phyloP scores from a whole-genome alignment of 331 rosid genomes.

The Rosa hybrid region DNA sequence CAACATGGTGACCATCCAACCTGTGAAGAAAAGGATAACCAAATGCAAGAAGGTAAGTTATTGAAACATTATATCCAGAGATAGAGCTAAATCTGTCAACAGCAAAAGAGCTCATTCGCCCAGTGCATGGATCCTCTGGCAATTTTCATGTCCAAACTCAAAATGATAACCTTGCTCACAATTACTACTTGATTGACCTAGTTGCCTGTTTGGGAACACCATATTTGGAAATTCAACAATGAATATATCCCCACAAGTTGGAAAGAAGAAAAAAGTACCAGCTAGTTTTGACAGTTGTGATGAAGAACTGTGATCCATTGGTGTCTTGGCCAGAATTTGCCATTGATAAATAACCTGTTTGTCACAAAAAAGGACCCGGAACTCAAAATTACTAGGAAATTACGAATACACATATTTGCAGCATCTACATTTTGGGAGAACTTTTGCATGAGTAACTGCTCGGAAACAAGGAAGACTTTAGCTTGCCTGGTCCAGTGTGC shows the following conservation, averaged over 20 bases:
- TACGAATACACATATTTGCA: background rate
- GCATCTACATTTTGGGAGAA: background rate
- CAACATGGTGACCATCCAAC: slow-evolving; percentile 90
- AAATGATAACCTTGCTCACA: background rate
- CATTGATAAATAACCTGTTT: slow-evolving; percentile 76
- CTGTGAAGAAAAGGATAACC: slow-evolving; percentile 34
- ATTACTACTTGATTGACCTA: background rate
- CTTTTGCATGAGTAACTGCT: slow-evolving; percentile 5
- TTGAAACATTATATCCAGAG: background rate
- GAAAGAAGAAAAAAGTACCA: slow-evolving; percentile 45
- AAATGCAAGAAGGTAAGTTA: slow-evolving; percentile 25
- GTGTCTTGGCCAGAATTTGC: slow-evolving; percentile 88
- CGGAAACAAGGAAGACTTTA: slow-evolving; percentile 1
- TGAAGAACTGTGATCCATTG: slow-evolving; percentile 92
- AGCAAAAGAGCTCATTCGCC: background rate
- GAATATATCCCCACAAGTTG: background rate
- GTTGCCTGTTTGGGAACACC: background rate
- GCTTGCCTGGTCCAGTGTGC: slow-evolving; percentile 83
- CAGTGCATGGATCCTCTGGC: background rate
- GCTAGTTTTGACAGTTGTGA: slow-evolving; percentile 75
- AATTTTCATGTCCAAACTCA: background rate
- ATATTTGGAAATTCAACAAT: background rate
- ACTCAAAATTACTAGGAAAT: background rate
- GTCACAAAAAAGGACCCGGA: background rate
- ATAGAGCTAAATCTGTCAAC: background rate